Evolutionary conservation across 2,329 filamentous ascomycete genomes (phyloP), one percentile per base, ranked within the genome.

Genomic region (Penicillium fuscoglaucum): DNA sequence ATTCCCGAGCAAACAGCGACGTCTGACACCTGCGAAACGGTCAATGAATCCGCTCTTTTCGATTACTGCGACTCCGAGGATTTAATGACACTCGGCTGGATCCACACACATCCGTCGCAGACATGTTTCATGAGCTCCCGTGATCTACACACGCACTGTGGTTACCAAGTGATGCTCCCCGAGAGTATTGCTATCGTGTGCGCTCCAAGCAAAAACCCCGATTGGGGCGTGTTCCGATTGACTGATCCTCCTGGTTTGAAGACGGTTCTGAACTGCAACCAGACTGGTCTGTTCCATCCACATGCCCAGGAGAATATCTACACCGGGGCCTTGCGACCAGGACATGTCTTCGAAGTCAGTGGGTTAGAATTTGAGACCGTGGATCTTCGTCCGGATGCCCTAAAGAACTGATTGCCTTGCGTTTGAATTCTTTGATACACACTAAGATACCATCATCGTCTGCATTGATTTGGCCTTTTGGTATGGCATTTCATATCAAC

Each of bases 181-280:
- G 95, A 99, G 80, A 96, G 91, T 68, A 92, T 99, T 62, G 95
- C 95, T 4, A 96, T 99, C 68, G 95, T 99, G 40, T 99, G 95
- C 77, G 91, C 95, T 6, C 95, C 95, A 0, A 89, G 84, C 57
- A 91, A 90, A 68, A 81, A 83, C 39, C 69, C 72, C 31, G 93
- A 91, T 61, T 93, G 91, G 81, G 95, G 95, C 49, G 89, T 96
- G 26, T 99, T 98, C 76, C 87, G 95, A 35, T 81, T 99, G 5
- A 99, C 95, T 0, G 90, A 97, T 74, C 95, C 95, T 0, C 93
- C 95, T 0, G 95, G 95, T 0, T 83, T 98, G 66, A 87, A 90
- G 62, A 85, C 91, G n/a, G 88, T 99, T 35, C 80, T 96, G 45
- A 83, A 87, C 41, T 99, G 95, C 76, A 87, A 79, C 3, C 85